Evolutionary conservation across 441 rosid species (phyloP), one percentile per base, ranked within the genome.

Genomic region (Jatropha podagrica): DNA sequence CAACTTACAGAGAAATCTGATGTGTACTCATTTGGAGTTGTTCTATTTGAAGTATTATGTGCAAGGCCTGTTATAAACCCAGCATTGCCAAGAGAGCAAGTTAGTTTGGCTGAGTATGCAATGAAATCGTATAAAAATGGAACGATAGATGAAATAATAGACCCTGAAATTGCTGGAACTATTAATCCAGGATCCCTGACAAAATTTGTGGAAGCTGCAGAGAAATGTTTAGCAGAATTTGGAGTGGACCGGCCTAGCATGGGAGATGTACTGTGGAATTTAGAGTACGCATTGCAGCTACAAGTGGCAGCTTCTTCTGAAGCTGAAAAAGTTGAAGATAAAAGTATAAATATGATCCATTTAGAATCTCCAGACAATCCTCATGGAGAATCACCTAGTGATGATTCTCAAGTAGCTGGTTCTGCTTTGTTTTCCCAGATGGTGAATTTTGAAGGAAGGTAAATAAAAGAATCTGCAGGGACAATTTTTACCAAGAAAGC

Each of bases 191-290:
- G 85, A 74, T 92, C 97, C 4, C 73, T 93, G 90, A 91, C 90
- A 82, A 90, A 92, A 74, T 91, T 82, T 54, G 88, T 88, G 1
- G 97, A 91, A 83, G 92, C 93, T 12, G 97, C 93, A 2, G 93
- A 93, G 87, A 91, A 92, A 77, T 92, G 97, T 81, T 80, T 95
- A 76, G 88, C 89, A 2, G 97, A 93, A 26, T 80, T 88, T 8
- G 98, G 95, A 1, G 88, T 86, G 0, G 98, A 91, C 58, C 87
- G 95, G 79, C 97, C 97, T 7, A 76, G 88, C 54, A 95, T 95
- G 96, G 97, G 98, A 69, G 98, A 93, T 77, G 98, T 95, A 38
- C 69, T 93, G 65, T 95, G 97, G 98, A 92, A 93, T 79, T 86
- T 93, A 82, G 98, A 95, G 72, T 93, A 89, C 75, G 98, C 97